These are phyloP conservation scores for Xylaria nigripes DNA, from an alignment of 495 filamentous ascomycete species.

Conservation along the genomic window DNA sequence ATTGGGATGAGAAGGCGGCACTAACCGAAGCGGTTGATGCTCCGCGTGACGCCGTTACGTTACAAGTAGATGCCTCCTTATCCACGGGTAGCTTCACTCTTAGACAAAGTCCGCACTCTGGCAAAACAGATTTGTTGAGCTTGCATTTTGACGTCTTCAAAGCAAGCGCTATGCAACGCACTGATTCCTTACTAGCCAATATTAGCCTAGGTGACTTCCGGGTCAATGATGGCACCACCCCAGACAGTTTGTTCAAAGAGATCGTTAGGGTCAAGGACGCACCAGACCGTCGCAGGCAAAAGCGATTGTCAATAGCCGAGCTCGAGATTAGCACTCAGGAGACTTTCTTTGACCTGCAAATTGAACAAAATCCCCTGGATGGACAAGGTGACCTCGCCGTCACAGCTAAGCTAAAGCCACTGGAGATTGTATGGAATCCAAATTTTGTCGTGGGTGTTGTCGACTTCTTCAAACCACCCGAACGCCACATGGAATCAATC, in stretches of 20 bases:
- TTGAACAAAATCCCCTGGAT: constrained; percentile 93
- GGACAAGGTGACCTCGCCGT: constrained; percentile 83
- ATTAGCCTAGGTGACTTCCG: constrained; percentile 86
- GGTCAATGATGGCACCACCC: constrained; percentile 91
- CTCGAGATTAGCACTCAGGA: constrained; percentile 51
- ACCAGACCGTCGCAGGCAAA: constrained; percentile 42
- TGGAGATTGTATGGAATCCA: constrained; percentile 96
- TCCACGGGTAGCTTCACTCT: constrained; percentile 91
- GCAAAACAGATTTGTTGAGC: constrained; percentile 69
- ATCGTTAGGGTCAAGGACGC: constrained; percentile 93
- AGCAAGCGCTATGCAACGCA: constrained; percentile 76
- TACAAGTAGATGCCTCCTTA: constrained; percentile 83
- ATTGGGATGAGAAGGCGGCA: constrained; percentile 94
- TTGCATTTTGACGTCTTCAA: constrained; percentile 90
- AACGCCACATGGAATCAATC: constrained; percentile 97
- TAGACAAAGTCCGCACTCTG: constrained; percentile 75
- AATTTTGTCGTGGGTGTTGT: constrained; percentile 80
- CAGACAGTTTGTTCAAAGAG: constrained; percentile 80
- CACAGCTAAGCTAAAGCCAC: constrained; percentile 83
- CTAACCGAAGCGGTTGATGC: constrained; percentile 80
- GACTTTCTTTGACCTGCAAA: constrained; percentile 82
- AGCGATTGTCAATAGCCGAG: constrained; percentile 51
- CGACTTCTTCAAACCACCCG: constrained; percentile 91
- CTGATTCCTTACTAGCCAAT: constrained; percentile 81
- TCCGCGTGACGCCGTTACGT: constrained; percentile 81